Percentiles rank a stretch among this genome's conserved stretches.
Evolutionary conservation across 2,329 filamentous ascomycete genomes (phyloP).

Genomic region (Colletotrichum agaves): DNA sequence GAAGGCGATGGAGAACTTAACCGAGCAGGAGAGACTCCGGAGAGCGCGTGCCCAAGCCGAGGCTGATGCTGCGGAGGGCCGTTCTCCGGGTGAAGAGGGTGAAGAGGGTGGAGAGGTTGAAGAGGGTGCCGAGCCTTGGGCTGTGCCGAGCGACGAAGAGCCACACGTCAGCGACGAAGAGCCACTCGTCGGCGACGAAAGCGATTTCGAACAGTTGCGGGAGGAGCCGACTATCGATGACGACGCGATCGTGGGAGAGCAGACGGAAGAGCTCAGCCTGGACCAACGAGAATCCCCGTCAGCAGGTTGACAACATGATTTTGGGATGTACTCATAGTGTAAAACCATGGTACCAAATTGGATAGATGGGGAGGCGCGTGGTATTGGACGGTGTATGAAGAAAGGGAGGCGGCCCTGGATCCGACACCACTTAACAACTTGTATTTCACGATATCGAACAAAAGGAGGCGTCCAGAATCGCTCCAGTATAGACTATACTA

Average conservation of each 20-base stretch:
- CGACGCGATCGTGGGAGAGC: neutral
- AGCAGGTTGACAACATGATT: neutral
- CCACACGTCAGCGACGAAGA: too few species aligned
- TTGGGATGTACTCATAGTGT: conserved; percentile 2
- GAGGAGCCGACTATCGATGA: neutral
- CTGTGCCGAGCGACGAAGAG: conserved; percentile 48
- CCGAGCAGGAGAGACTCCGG: conserved; percentile 44
- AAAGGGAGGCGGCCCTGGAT: neutral
- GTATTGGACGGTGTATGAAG: conserved; percentile 2
- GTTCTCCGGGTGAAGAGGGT: conserved; percentile 21
- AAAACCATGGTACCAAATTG: neutral
- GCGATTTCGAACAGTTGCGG: conserved; percentile 12
- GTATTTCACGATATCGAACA: too few species aligned
- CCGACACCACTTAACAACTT: neutral
- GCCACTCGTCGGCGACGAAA: conserved; percentile 42
- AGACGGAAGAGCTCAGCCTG: neutral
- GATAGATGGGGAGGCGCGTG: neutral
- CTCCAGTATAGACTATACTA: too few species aligned
- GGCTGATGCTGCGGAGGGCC: conserved; percentile 32
- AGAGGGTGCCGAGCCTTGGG: conserved; percentile 44
- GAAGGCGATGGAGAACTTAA: neutral
- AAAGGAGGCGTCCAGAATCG: too few species aligned
- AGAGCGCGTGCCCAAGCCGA: conserved; percentile 41
- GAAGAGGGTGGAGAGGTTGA: conserved; percentile 39
- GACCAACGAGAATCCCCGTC: neutral